Evolutionary conservation across 129 eudicot species (phyloP).

Genomic region (Mikania micrantha): DNA sequence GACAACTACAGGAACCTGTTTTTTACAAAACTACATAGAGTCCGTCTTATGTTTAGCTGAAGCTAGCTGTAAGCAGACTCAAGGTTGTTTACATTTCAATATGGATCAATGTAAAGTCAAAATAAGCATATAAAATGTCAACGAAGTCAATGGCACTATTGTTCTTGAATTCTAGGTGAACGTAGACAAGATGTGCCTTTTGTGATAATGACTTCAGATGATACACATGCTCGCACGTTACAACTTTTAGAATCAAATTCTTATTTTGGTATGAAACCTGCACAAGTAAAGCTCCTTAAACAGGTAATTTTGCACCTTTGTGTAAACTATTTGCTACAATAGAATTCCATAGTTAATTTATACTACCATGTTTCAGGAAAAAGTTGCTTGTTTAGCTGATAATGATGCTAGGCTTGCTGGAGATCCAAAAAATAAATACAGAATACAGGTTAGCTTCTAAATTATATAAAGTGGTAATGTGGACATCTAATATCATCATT

Average conservation of each 20-base stretch:
- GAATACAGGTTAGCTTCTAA: constrained; percentile 66
- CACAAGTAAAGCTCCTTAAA: constrained; percentile 77
- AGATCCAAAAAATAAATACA: constrained; percentile 70
- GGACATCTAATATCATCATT: no score
- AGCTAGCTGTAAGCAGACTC: constrained; percentile 43
- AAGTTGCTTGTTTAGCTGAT: constrained; percentile 97
- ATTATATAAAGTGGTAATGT: background rate
- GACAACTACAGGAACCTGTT: constrained; percentile 67
- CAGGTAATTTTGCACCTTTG: constrained; percentile 43
- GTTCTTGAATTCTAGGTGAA: constrained; percentile 43
- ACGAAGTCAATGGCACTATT: background rate
- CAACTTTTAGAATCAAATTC: constrained; percentile 64
- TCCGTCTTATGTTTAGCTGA: constrained; percentile 70
- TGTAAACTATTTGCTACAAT: background rate
- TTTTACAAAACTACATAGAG: constrained; percentile 73
- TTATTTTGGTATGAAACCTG: constrained; percentile 89
- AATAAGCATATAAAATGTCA: background rate
- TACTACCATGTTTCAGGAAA: constrained; percentile 50
- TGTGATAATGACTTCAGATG: constrained; percentile 96
- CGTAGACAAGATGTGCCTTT: constrained; percentile 64
- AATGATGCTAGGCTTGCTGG: constrained; percentile 88
- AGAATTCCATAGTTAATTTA: background rate
- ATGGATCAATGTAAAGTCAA: background rate
- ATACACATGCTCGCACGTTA: constrained; percentile 75
- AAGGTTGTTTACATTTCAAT: constrained; percentile 36